Evolutionary conservation across 306 rosid species (phyloP).

Genomic region (Cicer judaicum): DNA sequence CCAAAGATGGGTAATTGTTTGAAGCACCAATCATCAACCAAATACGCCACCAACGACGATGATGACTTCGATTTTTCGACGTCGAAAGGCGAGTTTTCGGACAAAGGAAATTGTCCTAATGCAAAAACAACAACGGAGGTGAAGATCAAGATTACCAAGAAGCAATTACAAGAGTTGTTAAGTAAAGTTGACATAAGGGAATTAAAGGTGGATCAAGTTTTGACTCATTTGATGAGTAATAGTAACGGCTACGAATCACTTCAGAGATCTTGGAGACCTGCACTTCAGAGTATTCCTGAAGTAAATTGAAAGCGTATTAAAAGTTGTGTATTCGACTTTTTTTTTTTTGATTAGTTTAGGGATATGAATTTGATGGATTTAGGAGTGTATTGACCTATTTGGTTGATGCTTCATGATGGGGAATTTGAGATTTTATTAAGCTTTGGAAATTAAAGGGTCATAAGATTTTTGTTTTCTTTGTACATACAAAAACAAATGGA

Average conservation of each 20-base stretch:
- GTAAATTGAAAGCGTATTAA: background rate
- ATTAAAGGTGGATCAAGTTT: conserved; percentile 64
- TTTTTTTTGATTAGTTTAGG: background rate
- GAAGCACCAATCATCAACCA: conserved; percentile 52
- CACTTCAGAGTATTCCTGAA: conserved; percentile 86
- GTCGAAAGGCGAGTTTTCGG: background rate
- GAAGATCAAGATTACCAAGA: conserved; percentile 88
- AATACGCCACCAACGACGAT: conserved; percentile 50
- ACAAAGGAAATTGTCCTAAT: background rate
- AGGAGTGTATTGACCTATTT: conserved; percentile 40
- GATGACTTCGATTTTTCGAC: conserved; percentile 56
- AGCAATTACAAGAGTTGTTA: conserved; percentile 68
- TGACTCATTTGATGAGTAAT: conserved; percentile 57
- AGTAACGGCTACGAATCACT: conserved; percentile 51
- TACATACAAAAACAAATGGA: conserved; percentile 12
- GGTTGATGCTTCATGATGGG: background rate
- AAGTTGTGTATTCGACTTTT: too few species aligned
- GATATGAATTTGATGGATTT: background rate
- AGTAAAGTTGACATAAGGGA: conserved; percentile 61
- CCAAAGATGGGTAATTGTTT: conserved; percentile 82
- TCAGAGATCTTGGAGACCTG: conserved; percentile 75
- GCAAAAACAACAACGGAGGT: conserved; percentile 50
- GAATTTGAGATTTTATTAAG: background rate
- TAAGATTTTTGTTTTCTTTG: conserved; percentile 28
- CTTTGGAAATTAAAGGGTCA: conserved; percentile 7